These are phyloP conservation scores for Globisporangium camurandrum DNA, from an alignment of 352 stramenopile species.

Conservation along the genomic window DNA sequence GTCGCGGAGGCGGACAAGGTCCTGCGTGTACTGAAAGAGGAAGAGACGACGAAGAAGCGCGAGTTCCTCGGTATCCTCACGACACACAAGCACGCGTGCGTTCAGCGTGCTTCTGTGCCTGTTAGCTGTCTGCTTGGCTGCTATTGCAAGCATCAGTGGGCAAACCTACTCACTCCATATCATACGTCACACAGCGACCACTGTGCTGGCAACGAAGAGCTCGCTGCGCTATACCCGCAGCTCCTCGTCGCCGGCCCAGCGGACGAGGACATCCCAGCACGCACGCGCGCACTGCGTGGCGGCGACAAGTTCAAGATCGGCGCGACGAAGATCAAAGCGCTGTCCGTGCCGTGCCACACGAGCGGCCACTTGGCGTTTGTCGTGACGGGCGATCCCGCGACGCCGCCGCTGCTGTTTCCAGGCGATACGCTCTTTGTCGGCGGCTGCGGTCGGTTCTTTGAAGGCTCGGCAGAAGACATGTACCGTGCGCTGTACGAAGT, in stretches of 20 bases:
- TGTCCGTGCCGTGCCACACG: constrained; percentile 83
- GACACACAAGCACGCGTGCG: constrained; percentile 90
- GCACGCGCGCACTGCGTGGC: constrained; percentile 53
- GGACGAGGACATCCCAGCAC: constrained; percentile 68
- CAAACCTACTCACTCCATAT: background rate
- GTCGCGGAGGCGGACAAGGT: constrained; percentile 60
- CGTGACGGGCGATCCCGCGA: constrained; percentile 70
- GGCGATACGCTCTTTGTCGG: constrained; percentile 86
- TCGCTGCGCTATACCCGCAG: constrained; percentile 54
- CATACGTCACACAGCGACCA: constrained; percentile 50
- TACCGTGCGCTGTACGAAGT: constrained; percentile 84
- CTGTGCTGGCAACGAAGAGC: constrained; percentile 61
- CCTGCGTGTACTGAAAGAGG: constrained; percentile 56
- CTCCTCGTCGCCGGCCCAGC: constrained; percentile 64
- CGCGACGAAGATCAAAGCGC: constrained; percentile 56
- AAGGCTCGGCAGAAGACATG: constrained; percentile 86
- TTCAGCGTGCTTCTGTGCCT: no score
- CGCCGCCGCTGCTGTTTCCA: constrained; percentile 73
- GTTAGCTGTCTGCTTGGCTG: background rate
- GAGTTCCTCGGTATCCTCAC: constrained; percentile 86
- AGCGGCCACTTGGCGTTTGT: constrained; percentile 81
- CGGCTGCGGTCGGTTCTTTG: constrained; percentile 83
- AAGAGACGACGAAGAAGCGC: constrained; percentile 52
- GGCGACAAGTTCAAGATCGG: constrained; percentile 82
- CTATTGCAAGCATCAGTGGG: no score